Evolutionary conservation across 1,139 yeast species (phyloP).

Genomic region (Debaryomycetaceae sp.): DNA sequence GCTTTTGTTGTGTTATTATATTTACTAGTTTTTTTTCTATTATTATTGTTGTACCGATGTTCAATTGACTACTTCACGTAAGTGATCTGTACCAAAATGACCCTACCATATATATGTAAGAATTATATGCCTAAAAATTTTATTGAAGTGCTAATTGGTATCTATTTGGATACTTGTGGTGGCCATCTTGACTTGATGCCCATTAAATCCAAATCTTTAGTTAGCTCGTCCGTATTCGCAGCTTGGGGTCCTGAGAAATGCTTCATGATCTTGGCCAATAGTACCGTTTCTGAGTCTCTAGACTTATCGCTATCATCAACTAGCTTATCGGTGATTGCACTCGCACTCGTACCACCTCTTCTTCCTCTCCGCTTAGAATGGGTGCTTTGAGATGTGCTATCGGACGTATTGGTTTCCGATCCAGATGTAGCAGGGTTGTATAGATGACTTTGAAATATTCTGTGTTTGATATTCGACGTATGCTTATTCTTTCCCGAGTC

Average conservation of each 20-base stretch:
- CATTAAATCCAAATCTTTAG: slow-evolving; percentile 34
- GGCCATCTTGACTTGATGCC: slow-evolving; percentile 41
- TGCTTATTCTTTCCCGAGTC: slow-evolving; percentile 12
- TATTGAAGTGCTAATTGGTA: neutral
- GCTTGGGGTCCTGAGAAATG: slow-evolving; percentile 42
- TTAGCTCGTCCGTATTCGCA: slow-evolving; percentile 33
- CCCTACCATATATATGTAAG: neutral
- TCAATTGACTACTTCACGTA: neutral
- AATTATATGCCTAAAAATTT: neutral
- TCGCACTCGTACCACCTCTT: slow-evolving; percentile 10
- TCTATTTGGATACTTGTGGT: slow-evolving; percentile 7
- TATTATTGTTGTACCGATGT: neutral
- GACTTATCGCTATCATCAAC: slow-evolving; percentile 15
- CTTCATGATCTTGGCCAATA: slow-evolving; percentile 44
- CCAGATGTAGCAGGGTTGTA: slow-evolving; percentile 43
- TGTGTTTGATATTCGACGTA: slow-evolving; percentile 27
- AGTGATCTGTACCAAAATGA: neutral
- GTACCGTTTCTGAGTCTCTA: slow-evolving; percentile 33
- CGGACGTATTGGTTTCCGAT: slow-evolving; percentile 32
- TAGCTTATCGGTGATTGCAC: slow-evolving; percentile 7
- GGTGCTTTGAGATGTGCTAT: slow-evolving; percentile 12
- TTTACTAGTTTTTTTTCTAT: neutral
- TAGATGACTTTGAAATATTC: slow-evolving; percentile 38
- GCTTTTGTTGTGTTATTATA: slow-evolving; percentile 3
- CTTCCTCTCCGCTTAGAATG: slow-evolving; percentile 21